Evolutionary conservation across 2,329 filamentous ascomycete species (phyloP), one percentile per base, ranked within the genome.

Genomic region (Aureobasidium subglaciale): DNA sequence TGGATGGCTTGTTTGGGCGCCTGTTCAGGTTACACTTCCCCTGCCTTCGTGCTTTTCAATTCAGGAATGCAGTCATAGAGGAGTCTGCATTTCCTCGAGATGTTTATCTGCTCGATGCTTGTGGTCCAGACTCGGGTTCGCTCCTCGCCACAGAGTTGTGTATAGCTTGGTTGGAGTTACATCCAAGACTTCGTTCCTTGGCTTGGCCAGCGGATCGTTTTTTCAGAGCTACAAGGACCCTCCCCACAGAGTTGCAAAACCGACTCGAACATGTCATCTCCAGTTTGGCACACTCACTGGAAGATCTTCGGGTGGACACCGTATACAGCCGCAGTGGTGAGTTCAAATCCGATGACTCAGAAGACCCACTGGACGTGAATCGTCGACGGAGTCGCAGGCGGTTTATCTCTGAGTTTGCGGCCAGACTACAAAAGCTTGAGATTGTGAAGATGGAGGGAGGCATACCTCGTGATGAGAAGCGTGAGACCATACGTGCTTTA

Each of bases 161-260:
- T 48, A 60, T 77, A 2, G 63, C 62, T 0, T 77, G 76, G 50
- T 63, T 77, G 59, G 75, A 76, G 59, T 66, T 67, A 10, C 75
- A 77, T 54, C 61, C 65, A 0, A 72, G 71, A 18, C 62, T 77
- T 11, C 65, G 71, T 48, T 76, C 71, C 49, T 64, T 77, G 13
- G 72, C 71, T 4, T 77, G 74, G 74, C 74, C 74, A 0, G 68
- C 76, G 58, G 71, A 73, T 41, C 66, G 65, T n/a, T 73, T 77
- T 63, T 77, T 75, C 59, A 65, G 65, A 8, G 64, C 68, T 29
- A 43, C 34, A 2, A 62, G 59, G 13, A 59, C 64, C 2, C 62
- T 63, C 9, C n/a, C 61, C 15, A 63, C 67, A 3, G 59, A 67
- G 3, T 58, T 60, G 13, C 58, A 49, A 5, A 7, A 20, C 15